Evolutionary conservation across 23 red algal species (phyloP).

Genomic region (Gracilaria gracilis): DNA sequence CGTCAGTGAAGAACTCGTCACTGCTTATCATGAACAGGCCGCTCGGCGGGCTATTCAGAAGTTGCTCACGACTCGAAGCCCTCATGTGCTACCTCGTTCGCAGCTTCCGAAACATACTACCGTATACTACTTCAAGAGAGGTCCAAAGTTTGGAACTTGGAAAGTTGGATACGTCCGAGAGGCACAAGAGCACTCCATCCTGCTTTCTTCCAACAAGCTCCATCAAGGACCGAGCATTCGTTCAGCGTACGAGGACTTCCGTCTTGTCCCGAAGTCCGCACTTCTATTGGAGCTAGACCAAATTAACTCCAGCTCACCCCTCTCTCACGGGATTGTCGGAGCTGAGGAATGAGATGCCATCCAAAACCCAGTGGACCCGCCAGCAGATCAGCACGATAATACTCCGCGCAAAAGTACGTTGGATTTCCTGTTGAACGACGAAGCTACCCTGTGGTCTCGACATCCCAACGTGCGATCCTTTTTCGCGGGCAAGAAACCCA

Average conservation of each 20-base stretch:
- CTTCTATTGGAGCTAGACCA: slow-evolving; percentile 34
- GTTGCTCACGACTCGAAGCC: background rate
- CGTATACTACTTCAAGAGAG: slow-evolving; percentile 49
- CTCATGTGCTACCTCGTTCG: background rate
- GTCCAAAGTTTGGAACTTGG: slow-evolving; percentile 49
- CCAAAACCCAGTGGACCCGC: background rate
- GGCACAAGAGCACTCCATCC: slow-evolving; percentile 3
- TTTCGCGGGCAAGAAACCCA: background rate
- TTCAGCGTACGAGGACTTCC: slow-evolving; percentile 51
- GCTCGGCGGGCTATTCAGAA: too few species aligned
- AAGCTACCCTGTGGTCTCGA: background rate
- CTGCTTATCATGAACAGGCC: too few species aligned
- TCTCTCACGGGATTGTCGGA: background rate
- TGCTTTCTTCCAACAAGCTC: slow-evolving; percentile 9
- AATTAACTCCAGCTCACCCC: background rate
- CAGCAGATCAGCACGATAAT: too few species aligned
- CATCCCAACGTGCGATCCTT: background rate
- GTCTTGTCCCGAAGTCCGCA: slow-evolving; percentile 11
- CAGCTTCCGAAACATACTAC: background rate
- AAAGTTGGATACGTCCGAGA: background rate
- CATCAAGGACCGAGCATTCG: background rate
- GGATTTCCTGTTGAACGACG: background rate
- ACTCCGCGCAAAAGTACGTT: background rate
- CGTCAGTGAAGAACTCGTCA: background rate
- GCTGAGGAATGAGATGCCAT: background rate